These are phyloP conservation scores for Pezicula neosporulosa DNA, from an alignment of 2,329 filamentous ascomycete genomes.

Conservation along the genomic window DNA sequence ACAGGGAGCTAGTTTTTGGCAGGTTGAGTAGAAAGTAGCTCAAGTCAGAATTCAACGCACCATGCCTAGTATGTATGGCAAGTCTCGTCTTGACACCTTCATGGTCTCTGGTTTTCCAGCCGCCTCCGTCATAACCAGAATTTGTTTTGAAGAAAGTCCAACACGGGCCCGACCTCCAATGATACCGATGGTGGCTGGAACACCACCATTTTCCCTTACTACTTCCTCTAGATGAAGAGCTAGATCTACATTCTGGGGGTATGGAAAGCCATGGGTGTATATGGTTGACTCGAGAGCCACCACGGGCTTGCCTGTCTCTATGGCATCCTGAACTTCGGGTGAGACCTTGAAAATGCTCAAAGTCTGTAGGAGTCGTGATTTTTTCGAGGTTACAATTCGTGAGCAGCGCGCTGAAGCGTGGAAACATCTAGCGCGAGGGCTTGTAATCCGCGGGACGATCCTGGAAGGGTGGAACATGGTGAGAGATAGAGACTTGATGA, in stretches of 20 bases:
- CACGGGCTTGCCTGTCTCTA: conserved; percentile 72
- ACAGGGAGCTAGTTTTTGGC: not conserved
- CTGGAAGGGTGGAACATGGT: no score
- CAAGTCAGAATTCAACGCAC: conserved; percentile 41
- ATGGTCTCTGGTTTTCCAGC: conserved; percentile 64
- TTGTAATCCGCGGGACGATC: no score
- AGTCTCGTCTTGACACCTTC: conserved; percentile 85
- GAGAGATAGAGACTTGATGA: conserved; percentile 1
- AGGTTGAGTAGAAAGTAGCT: not conserved
- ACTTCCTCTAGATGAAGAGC: conserved; percentile 75
- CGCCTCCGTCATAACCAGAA: conserved; percentile 63
- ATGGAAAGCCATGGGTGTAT: conserved; percentile 88
- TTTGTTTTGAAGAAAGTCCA: conserved; percentile 69
- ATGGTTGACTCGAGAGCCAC: conserved; percentile 95
- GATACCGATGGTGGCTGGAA: conserved; percentile 89
- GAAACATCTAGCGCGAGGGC: no score
- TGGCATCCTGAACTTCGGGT: conserved; percentile 70
- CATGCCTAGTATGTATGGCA: conserved; percentile 77
- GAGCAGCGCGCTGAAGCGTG: not conserved
- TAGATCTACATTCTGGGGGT: conserved; percentile 70
- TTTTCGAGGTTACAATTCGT: not conserved
- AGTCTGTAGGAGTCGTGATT: not conserved
- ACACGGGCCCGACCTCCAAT: conserved; percentile 80
- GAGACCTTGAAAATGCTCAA: conserved; percentile 10
- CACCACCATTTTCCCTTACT: conserved; percentile 74